Base-by-base conservation (phyloP, 1,284 basidiomycete species). In the Boletus smithii region DNA sequence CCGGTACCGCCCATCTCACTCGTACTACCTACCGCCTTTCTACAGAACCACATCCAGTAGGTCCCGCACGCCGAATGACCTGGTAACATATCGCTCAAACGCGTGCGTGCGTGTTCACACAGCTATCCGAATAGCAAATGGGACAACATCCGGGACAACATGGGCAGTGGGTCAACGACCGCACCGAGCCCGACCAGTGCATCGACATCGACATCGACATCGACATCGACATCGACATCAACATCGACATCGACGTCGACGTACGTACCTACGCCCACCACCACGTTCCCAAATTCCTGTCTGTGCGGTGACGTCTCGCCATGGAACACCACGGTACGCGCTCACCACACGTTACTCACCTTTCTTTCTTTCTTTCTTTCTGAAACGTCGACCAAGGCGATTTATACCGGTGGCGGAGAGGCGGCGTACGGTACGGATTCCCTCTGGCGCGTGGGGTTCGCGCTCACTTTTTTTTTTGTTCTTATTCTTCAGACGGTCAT, bases 51-150 rank as follows among this genome's bases (percentile, higher is more conserved):
- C 59, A 77, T 91, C 55, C 67, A 68, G 78, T 79, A 57, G 22
- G 69, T 56, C n/a, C 17, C 24, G 8, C 8, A n/a, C n/a, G n/a
- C n/a, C n/a, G n/a, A n/a, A n/a, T n/a, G n/a, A n/a, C 3, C 5
- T 1, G 4, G 24, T 5, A 13, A 17, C 23, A 14, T n/a, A 8
- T 37, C 37, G 29, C 34, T 38, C 33, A 51, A 17, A 8, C 14
- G 16, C 5, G 20, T 11, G 8, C 13, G 18, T 32, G 8, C 16
- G 0, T 3, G 6, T 20, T n/a, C 18, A 8, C 22, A 14, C 9
- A 83, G 80, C 57, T 85, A 71, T 66, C 83, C 83, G 3, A 70
- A 75, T 55, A 84, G 81, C 67, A 80, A 81, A 57, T 86, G 79
- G 78, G 79, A 81, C 63, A 86, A 86, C 59, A 75, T 86, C 53